Evolutionary conservation across 2,329 filamentous ascomycete genomes (phyloP).

Genomic region (Allantophomopsis lycopodina): DNA sequence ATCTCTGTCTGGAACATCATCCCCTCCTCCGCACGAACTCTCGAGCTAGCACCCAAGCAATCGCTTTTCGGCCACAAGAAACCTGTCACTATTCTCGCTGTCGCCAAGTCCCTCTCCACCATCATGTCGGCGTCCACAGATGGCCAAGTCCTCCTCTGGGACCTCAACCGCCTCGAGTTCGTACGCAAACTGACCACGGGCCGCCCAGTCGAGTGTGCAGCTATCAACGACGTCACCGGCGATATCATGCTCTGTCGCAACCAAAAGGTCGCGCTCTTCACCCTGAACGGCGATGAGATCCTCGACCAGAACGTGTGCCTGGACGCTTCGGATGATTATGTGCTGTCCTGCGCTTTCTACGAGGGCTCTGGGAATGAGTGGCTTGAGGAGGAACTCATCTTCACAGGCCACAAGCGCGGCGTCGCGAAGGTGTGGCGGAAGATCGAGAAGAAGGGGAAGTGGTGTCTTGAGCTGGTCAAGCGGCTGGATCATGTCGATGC

Average conservation of each 20-base stretch:
- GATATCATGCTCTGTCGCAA: conserved; percentile 79
- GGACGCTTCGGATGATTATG: conserved; percentile 50
- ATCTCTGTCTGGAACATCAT: conserved; percentile 71
- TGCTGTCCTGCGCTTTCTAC: conserved; percentile 81
- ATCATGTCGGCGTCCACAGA: conserved; percentile 74
- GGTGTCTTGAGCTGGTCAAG: conserved; percentile 67
- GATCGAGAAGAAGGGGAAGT: conserved; percentile 44
- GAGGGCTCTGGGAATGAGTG: conserved; percentile 88
- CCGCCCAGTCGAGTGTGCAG: conserved; percentile 54
- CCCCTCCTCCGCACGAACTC: conserved; percentile 46
- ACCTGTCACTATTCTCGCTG: conserved; percentile 68
- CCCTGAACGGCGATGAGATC: conserved; percentile 74
- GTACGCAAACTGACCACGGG: conserved; percentile 56
- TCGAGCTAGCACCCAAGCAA: conserved; percentile 67
- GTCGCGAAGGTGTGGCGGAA: conserved; percentile 68
- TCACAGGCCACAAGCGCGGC: conserved; percentile 77
- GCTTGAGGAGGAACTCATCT: conserved; percentile 73
- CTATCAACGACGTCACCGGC: conserved; percentile 81
- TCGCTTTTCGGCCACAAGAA: conserved; percentile 85
- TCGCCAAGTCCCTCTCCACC: conserved; percentile 78
- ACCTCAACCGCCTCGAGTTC: conserved; percentile 81
- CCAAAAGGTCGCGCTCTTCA: conserved; percentile 63
- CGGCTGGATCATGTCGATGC: conserved; percentile 69
- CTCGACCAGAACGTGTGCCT: conserved; percentile 72
- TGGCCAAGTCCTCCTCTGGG: conserved; percentile 81